Percentiles rank a stretch among this genome's conserved stretches.
phyloP scores from a whole-genome alignment of 1,139 yeast genomes.

The Yarrowia galli region DNA sequence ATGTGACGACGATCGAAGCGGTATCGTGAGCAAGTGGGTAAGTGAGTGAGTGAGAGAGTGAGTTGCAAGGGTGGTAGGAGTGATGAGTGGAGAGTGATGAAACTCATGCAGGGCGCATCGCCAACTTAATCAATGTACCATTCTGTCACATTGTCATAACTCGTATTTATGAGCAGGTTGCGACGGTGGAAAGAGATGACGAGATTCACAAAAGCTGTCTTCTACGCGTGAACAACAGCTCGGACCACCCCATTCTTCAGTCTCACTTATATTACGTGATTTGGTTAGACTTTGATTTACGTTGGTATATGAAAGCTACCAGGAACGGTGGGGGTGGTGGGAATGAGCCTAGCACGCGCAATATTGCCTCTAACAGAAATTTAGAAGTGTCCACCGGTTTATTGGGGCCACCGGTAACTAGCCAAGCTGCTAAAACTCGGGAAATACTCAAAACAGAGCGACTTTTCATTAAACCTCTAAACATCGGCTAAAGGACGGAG shows the following conservation, averaged over 20 bases:
- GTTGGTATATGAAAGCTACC: slow-evolving; percentile 10
- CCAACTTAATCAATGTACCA: slow-evolving; percentile 19
- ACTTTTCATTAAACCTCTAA: background rate
- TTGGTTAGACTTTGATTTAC: slow-evolving; percentile 8
- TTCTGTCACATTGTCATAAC: background rate
- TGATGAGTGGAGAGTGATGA: background rate
- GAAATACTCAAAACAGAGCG: background rate
- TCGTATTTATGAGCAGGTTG: background rate
- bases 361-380: background rate
- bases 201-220: background rate
- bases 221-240: too few species aligned
- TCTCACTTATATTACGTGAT: background rate
- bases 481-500: background rate
- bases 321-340: background rate
- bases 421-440: background rate
- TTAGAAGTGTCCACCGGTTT: background rate
- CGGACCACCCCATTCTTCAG: too few species aligned
- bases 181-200: background rate
- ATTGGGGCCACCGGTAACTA: background rate
- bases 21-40: too few species aligned
- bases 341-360: background rate
- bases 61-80: too few species aligned
- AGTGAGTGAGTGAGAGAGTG: too few species aligned
- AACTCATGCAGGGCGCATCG: slow-evolving; percentile 21
- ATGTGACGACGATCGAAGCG: background rate